Evolutionary conservation across 2,329 filamentous ascomycete genomes (phyloP).

Genomic region (Xylariaceae sp.): DNA sequence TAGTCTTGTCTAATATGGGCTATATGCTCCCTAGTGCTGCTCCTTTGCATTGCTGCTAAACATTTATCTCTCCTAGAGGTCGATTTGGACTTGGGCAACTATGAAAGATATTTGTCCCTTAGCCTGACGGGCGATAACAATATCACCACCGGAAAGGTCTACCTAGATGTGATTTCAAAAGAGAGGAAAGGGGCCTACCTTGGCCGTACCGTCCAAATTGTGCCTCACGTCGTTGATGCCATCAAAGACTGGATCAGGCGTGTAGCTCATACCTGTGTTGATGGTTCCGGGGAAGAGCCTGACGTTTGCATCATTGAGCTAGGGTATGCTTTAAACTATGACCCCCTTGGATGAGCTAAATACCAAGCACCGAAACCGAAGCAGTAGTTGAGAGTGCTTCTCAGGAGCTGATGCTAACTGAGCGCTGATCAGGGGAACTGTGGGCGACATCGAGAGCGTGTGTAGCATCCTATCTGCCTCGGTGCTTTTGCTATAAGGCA

Average conservation of each 20-base stretch:
- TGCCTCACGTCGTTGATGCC: conserved; percentile 88
- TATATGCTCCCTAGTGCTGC: neutral
- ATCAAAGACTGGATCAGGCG: conserved; percentile 93
- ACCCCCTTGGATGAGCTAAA: neutral
- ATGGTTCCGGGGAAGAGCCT: conserved; percentile 80
- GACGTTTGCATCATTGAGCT: conserved; percentile 83
- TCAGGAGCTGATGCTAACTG: conserved; percentile 5
- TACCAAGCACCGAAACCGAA: neutral
- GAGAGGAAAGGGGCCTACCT: conserved; percentile 76
- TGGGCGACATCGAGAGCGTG: conserved; percentile 36
- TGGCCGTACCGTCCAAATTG: conserved; percentile 86
- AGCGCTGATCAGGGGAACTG: conserved; percentile 25
- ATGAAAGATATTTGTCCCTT: conserved; percentile 75
- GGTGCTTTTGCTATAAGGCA: neutral
- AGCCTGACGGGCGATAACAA: conserved; percentile 87
- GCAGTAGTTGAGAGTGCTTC: neutral
- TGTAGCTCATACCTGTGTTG: conserved; percentile 83
- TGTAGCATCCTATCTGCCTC: neutral
- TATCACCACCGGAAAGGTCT: conserved; percentile 97
- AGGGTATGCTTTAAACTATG: conserved; percentile 17
- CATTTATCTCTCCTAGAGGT: conserved; percentile 38
- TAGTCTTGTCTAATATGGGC: conserved; percentile 6
- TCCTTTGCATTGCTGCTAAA: neutral
- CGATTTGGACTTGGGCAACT: conserved; percentile 64
- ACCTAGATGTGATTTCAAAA: conserved; percentile 82